Percentiles rank a stretch among this genome's conserved stretches.
Conservation (phyloP, 176 grass and related monocot genomes). For the Oryza glaberrima region DNA sequence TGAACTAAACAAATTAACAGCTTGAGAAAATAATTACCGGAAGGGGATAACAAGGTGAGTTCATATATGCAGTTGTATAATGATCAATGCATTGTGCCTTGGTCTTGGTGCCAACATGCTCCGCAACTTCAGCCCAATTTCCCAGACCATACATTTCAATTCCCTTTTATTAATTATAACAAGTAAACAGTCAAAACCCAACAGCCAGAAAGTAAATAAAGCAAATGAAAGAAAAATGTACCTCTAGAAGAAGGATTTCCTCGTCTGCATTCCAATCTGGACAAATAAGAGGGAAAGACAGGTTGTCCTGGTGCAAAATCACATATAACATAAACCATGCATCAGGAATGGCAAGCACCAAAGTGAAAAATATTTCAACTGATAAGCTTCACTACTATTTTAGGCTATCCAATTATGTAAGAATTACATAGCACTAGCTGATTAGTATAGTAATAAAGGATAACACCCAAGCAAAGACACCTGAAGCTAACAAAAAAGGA, state of each 20-base stretch:
- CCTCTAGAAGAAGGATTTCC: constrained; percentile 98
- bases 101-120: constrained; percentile 97
- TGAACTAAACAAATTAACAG: constrained; percentile 34
- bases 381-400: background rate
- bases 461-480: background rate
- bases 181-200: constrained; percentile 32
- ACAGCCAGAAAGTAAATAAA: background rate
- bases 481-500: background rate
- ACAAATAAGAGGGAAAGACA: constrained; percentile 93
- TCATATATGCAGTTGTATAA: constrained; percentile 91
- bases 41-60: constrained; percentile 97
- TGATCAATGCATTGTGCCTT: constrained; percentile 98
- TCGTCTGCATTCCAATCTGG: constrained; percentile 99
- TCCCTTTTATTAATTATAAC: constrained; percentile 63
- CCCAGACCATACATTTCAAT: constrained; percentile 99
- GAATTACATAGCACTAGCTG: background rate
- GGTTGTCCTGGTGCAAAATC: constrained; percentile 80
- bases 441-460: background rate
- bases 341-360: constrained; percentile 16
- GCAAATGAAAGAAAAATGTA: constrained; percentile 30
- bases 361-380: constrained; percentile 12
- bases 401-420: background rate
- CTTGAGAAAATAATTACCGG: constrained; percentile 62
- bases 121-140: constrained; percentile 94
- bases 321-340: constrained; percentile 8